Evolutionary conservation across 1,284 basidiomycete genomes (phyloP), one percentile per base, ranked within the genome.

Genomic region (Pulveroboletus sp.): DNA sequence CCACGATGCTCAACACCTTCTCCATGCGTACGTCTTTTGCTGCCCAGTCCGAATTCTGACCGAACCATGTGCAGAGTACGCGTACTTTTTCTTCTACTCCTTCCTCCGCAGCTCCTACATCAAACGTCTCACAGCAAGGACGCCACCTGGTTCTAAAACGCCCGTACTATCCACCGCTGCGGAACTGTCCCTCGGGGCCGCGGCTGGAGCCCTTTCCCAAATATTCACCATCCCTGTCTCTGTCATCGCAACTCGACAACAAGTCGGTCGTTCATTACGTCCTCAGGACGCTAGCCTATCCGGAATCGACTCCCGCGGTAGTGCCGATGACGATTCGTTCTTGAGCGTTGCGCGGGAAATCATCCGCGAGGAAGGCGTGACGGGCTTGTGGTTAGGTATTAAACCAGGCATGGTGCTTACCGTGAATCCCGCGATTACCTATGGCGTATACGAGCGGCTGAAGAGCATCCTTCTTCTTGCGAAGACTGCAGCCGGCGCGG

Each of bases 1-100:
- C 97, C n/a, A 98, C 91, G 57, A 98, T 99, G 96, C 80, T 98
- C 65, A 98, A 98, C 75, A 96, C 94, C 1, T 99, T 99, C 74
- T 95, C 92, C 43, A 91, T 89, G 87, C 91, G 95, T 96, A 65
- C 69, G 94, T 85, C 53, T 5, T 7, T 20, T 6, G 3, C 24
- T 8, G 6, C 24, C 35, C 39, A 35, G 43, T 54, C 31, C 45
- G 28, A 47, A 39, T 38, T 47, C 18, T 48, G 52, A 50, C 53
- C 44, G 46, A 45, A 14, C 36, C 35, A 15, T 26, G 54, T n/a
- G 28, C 6, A 97, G 96, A 97, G 84, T 98, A 96, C 70, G 96
- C 97, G 22, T 99, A 99, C 79, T 99, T 99, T 81, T 98, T 98
- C 83, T 98, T 97, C 81, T 98, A 98, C 75, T 92, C 94, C 26